Conservation (phyloP, 345 rosid genomes). For the Ceriops zippeliana region DNA sequence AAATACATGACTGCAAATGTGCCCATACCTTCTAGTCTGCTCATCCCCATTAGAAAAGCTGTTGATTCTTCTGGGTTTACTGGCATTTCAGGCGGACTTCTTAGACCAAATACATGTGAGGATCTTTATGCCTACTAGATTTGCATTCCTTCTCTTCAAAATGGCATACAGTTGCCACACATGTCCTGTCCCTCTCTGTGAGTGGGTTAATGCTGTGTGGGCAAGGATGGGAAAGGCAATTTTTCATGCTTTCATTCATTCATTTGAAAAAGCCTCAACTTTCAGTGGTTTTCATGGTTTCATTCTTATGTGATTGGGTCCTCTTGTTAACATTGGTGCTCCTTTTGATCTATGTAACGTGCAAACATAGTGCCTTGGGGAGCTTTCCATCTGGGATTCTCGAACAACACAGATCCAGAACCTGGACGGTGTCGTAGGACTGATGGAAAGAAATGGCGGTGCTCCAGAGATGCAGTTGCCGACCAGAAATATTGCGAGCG, state of each 20-base stretch:
- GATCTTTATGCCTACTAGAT: not conserved
- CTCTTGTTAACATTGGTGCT: not conserved
- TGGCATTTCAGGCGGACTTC: slow-evolving; percentile 31
- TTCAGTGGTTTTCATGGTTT: too few relatives aligned
- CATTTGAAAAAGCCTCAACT: too few relatives aligned
- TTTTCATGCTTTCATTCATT: too few relatives aligned
- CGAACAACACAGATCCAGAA: slow-evolving; percentile 50
- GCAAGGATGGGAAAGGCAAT: too few relatives aligned
- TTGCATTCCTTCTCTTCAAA: not conserved
- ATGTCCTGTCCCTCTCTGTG: too few relatives aligned
- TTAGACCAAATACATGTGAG: slow-evolving; percentile 50
- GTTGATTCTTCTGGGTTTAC: slow-evolving; percentile 15
- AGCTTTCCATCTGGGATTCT: slow-evolving; percentile 30
- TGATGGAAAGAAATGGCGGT: slow-evolving; percentile 91
- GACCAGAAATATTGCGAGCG: slow-evolving; percentile 82
- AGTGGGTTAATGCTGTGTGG: too few relatives aligned
- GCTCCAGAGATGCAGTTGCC: slow-evolving; percentile 70
- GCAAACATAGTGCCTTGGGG: slow-evolving; percentile 27
- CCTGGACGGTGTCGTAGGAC: slow-evolving; percentile 86
- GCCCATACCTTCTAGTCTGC: slow-evolving; percentile 71
- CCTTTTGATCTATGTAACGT: not conserved
- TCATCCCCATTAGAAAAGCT: slow-evolving; percentile 30
- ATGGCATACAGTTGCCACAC: too few relatives aligned
- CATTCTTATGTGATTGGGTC: too few relatives aligned
- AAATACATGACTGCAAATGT: slow-evolving; percentile 71